Base-by-base conservation (phyloP, 1,284 basidiomycete genomes). In the Volvariella volvacea region DNA sequence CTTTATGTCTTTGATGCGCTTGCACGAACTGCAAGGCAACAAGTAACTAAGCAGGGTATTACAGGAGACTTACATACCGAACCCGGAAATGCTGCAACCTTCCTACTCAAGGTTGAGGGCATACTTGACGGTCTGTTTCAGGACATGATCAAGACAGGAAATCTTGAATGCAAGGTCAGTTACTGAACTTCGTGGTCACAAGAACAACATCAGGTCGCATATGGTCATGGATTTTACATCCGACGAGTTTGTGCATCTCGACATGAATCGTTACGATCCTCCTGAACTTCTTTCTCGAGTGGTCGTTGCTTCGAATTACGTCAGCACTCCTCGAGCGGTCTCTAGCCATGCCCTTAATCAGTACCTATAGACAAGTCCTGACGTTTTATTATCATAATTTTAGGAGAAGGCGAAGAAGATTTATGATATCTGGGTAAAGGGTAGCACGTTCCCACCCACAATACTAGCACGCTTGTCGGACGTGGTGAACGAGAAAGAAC, bases 331-430 rank as follows among this genome's bases (percentile, higher is more conserved):
- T 43, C 37, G 20, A 41, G 21, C 15, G 17, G 40, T 17, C 19
- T 38, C 41, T 16, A 32, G 17, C 25, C 42, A 31, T 30, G 30
- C 32, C 21, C 21, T 31, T 15, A n/a, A 14, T 31, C 10, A 39
- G 36, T 15, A 15, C 22, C 37, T 41, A 33, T 32, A 28, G 20
- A 17, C 46, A 36, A 40, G 25, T 43, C 48, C 52, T 67, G 55
- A 58, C 55, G 50, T n/a, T n/a, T 28, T 6, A 55, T 47, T 43
- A 58, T 63, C 55, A 36, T 51, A 52, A 55, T 58, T 57, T 63
- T 73, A 96, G 92, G 93, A 95, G 71, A 96, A 96, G 68, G 78
- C 88, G 42, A 85, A 86, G 73, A 96, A 95, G 68, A 82, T 96
- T 58, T 77, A 92, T 66, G 93, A 95, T 66, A 95, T 96, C 56